These are phyloP conservation scores for Penicillium sclerotiorum DNA, from an alignment of 2,329 filamentous ascomycete genomes.

Conservation along the genomic window DNA sequence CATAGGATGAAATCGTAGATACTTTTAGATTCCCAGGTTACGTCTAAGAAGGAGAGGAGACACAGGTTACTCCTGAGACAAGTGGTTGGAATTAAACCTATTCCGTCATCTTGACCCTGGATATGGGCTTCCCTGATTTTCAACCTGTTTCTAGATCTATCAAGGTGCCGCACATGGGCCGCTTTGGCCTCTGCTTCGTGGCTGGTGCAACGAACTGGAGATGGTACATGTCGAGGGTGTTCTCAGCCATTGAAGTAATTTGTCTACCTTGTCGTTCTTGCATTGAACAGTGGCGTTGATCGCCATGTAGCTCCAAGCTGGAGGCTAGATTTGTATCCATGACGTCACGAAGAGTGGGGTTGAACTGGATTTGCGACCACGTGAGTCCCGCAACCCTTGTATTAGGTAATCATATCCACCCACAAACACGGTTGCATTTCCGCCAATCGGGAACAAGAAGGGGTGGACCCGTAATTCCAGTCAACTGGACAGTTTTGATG, in stretches of 20 bases:
- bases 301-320: no score
- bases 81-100: slow-evolving; percentile 10
- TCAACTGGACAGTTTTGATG: no score
- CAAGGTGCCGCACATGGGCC: not conserved
- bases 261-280: not conserved
- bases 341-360: slow-evolving; percentile 2
- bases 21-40: not conserved
- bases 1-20: no score
- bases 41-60: not conserved
- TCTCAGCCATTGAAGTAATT: not conserved
- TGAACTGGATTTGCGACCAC: not conserved
- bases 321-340: no score
- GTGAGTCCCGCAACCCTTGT: not conserved
- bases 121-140: slow-evolving; percentile 18
- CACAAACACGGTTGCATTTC: not conserved
- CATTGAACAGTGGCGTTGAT: not conserved
- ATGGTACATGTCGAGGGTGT: not conserved
- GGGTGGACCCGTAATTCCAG: no score
- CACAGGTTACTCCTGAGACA: not conserved
- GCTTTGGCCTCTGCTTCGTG: not conserved
- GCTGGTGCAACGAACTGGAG: not conserved
- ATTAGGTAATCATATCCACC: not conserved
- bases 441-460: no score
- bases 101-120: slow-evolving; percentile 14
- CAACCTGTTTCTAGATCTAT: not conserved